A percentile compares a stretch with the other conserved stretches of the same genome.
phyloP scores from a whole-genome alignment of 257 asterid genomes.

The Nicotiana sylvestris region DNA sequence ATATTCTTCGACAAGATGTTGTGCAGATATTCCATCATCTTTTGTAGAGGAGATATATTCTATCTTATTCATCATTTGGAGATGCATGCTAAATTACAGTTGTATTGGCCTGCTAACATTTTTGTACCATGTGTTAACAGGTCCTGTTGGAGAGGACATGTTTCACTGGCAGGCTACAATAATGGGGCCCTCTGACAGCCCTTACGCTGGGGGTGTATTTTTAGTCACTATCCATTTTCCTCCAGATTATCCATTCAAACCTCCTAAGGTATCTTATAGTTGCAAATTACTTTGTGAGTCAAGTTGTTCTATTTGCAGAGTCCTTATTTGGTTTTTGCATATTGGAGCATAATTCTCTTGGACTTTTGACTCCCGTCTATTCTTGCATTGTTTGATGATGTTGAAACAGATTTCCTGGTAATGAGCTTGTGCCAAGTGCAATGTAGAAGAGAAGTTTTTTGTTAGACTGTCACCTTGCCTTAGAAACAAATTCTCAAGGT shows the following conservation, averaged over 20 bases:
- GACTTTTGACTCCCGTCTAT: not conserved
- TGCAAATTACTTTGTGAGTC: not conserved
- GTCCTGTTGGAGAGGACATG: constrained; percentile 17
- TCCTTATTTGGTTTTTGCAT: not conserved
- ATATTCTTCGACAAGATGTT: not conserved
- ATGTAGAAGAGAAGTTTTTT: not conserved
- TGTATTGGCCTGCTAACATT: not conserved
- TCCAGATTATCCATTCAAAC: constrained; percentile 13
- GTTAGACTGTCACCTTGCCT: not conserved
- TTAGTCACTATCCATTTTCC: constrained; percentile 8
- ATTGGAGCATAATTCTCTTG: not conserved
- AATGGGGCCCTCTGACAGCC: constrained; percentile 13
- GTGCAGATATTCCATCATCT: not conserved
- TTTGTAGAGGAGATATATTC: not conserved
- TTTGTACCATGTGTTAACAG: not conserved
- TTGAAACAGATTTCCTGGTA: not conserved
- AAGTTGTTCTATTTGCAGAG: not conserved
- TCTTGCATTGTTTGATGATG: not conserved
- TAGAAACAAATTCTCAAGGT: not conserved
- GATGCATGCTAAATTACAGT: not conserved
- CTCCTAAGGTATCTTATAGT: constrained; percentile 4
- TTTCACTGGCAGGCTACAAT: constrained; percentile 16
- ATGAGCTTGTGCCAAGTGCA: not conserved
- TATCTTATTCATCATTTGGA: not conserved
- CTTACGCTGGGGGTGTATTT: constrained; percentile 14